Conservation (phyloP, 176 grass and related monocot species). For the Avena insularis region DNA sequence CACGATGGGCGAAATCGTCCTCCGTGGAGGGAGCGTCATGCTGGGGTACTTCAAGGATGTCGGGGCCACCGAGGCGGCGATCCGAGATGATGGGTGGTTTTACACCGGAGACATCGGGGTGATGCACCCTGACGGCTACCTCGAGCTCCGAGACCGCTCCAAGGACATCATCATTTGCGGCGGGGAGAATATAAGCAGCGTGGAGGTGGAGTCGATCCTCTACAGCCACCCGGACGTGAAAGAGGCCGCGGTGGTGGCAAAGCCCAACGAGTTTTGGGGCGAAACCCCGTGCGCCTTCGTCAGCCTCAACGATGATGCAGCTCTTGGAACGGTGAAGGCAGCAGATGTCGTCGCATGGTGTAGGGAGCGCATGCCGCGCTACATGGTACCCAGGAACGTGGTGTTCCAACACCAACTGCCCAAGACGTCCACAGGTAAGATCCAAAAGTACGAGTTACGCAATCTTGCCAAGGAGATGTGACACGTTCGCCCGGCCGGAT, state of each 20-base stretch:
- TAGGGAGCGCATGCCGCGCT: constrained; percentile 69
- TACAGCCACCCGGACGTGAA: constrained; percentile 73
- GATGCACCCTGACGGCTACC: constrained; percentile 74
- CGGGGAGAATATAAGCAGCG: constrained; percentile 89
- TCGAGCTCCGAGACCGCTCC: constrained; percentile 82
- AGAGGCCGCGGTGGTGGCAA: constrained; percentile 70
- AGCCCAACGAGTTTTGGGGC: too few relatives aligned
- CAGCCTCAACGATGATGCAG: constrained; percentile 58
- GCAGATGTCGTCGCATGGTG: constrained; percentile 67
- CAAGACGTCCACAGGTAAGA: too few relatives aligned
- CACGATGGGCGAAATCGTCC: constrained; percentile 69
- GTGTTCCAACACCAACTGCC: too few relatives aligned
- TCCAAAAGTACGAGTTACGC: too few relatives aligned
- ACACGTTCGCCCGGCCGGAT: too few relatives aligned
- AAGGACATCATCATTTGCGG: constrained; percentile 95
- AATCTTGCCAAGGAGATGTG: too few relatives aligned
- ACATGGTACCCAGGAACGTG: too few relatives aligned
- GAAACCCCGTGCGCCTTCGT: constrained; percentile 88
- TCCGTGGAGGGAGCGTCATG: constrained; percentile 66
- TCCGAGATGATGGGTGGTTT: constrained; percentile 69
- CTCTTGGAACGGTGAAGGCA: constrained; percentile 24
- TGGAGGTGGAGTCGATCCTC: constrained; percentile 79
- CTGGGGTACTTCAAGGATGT: constrained; percentile 73
- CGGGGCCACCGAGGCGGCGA: constrained; percentile 45
- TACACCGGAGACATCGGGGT: constrained; percentile 81